A percentile compares a stretch with the other conserved stretches of the same genome.
phyloP scores from a whole-genome alignment of 371 early-diverging fungal genomes.

The Actinomucor elegans region DNA sequence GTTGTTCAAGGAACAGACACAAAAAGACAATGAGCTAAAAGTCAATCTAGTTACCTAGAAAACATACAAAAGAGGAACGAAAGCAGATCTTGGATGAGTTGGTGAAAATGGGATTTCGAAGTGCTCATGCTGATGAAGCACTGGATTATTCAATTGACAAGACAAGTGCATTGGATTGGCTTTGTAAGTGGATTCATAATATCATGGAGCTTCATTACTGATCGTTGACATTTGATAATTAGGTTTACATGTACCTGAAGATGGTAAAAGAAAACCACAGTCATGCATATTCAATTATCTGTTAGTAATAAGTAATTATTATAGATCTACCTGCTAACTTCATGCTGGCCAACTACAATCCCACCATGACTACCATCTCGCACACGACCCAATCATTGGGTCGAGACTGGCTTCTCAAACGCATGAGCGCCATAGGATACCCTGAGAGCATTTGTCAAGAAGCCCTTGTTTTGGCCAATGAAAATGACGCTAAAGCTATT shows the following conservation, averaged over 20 bases:
- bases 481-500: constrained; percentile 56
- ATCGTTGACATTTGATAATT: neutral
- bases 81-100: constrained; percentile 43
- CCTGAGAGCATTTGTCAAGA: constrained; percentile 47
- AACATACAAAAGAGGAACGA: constrained; percentile 41
- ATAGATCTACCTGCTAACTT: constrained; percentile 67
- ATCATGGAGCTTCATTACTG: too few species aligned
- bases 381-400: constrained; percentile 59
- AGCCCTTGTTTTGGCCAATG: constrained; percentile 40
- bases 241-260: constrained; percentile 87
- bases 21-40: too few species aligned
- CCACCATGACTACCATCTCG: constrained; percentile 59
- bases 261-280: constrained; percentile 37
- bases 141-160: constrained; percentile 56
- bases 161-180: constrained; percentile 77
- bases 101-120: constrained; percentile 70
- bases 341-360: constrained; percentile 60
- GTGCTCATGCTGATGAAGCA: constrained; percentile 75
- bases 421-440: constrained; percentile 66
- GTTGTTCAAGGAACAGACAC: too few species aligned
- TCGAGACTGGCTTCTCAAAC: constrained; percentile 63
- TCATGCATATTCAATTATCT: too few species aligned
- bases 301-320: too few species aligned
- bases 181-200: constrained; percentile 63
- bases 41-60: constrained; percentile 21